phyloP scores from a whole-genome alignment of 306 rosid species.

The Heteromeles arbutifolia region DNA sequence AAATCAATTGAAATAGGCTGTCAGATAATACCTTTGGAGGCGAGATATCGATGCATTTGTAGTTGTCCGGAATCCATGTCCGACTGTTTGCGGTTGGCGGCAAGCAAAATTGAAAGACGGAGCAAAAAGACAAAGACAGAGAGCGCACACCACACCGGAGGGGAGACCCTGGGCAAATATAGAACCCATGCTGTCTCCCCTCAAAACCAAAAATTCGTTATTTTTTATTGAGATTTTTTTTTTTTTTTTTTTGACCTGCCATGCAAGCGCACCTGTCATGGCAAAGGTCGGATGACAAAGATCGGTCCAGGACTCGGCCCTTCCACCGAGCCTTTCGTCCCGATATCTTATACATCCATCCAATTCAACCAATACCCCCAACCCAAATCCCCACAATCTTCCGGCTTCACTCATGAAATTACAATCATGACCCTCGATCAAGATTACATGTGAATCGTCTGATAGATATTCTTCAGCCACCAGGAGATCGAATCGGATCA shows the following conservation, averaged over 20 bases:
- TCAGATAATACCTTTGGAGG: neutral
- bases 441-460: neutral
- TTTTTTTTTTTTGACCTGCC: constrained; percentile 59
- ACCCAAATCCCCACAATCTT: neutral
- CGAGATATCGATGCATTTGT: neutral
- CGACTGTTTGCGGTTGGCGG: neutral
- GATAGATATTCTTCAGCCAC: neutral
- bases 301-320: constrained; percentile 10
- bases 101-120: neutral
- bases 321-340: neutral
- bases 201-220: constrained; percentile 22
- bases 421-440: neutral
- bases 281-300: constrained; percentile 90
- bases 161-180: constrained; percentile 52
- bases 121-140: constrained; percentile 14
- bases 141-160: constrained; percentile 12
- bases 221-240: constrained; percentile 35
- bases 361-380: neutral
- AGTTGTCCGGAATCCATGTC: neutral
- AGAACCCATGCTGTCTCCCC: constrained; percentile 58
- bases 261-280: constrained; percentile 97
- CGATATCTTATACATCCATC: constrained; percentile 19
- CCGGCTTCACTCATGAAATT: neutral
- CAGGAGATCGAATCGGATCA: neutral
- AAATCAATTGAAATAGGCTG: neutral